phyloP scores from a whole-genome alignment of 2,329 filamentous ascomycete species.

The Rutstroemia sp. region DNA sequence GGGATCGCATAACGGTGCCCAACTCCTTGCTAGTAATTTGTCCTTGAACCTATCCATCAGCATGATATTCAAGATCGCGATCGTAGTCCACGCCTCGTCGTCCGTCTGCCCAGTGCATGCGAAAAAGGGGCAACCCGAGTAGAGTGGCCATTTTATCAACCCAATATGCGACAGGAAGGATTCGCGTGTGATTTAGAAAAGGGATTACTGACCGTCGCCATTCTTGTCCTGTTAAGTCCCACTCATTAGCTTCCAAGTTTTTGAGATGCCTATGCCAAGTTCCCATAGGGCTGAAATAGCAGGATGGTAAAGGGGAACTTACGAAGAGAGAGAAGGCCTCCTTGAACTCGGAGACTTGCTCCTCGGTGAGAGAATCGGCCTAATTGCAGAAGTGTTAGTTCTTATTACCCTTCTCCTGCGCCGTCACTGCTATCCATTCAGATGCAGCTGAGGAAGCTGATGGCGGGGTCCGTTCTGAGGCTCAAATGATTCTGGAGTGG shows the following conservation, averaged over 20 bases:
- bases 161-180: neutral
- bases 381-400: slow-evolving; percentile 34
- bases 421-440: neutral
- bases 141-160: neutral
- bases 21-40: slow-evolving; percentile 90
- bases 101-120: neutral
- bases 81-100: neutral
- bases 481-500: neutral
- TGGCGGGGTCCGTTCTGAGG: neutral
- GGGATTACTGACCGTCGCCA: slow-evolving; percentile 68
- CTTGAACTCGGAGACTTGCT: slow-evolving; percentile 99
- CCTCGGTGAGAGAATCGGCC: slow-evolving; percentile 98
- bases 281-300: slow-evolving; percentile 13
- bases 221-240: slow-evolving; percentile 64
- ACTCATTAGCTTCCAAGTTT: slow-evolving; percentile 24
- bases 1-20: slow-evolving; percentile 83
- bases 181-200: too few relatives aligned
- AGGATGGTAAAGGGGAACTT: slow-evolving; percentile 42
- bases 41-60: slow-evolving; percentile 41
- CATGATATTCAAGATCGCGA: neutral
- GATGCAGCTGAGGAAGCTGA: neutral
- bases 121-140: neutral
- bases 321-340: slow-evolving; percentile 99
- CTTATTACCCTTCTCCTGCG: neutral
- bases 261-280: slow-evolving; percentile 8